Percentiles rank a stretch among this genome's conserved stretches.
phyloP scores from a whole-genome alignment of 225 moss, liverwort and hornwort genomes.

The Physcomitrellopsis africana region DNA sequence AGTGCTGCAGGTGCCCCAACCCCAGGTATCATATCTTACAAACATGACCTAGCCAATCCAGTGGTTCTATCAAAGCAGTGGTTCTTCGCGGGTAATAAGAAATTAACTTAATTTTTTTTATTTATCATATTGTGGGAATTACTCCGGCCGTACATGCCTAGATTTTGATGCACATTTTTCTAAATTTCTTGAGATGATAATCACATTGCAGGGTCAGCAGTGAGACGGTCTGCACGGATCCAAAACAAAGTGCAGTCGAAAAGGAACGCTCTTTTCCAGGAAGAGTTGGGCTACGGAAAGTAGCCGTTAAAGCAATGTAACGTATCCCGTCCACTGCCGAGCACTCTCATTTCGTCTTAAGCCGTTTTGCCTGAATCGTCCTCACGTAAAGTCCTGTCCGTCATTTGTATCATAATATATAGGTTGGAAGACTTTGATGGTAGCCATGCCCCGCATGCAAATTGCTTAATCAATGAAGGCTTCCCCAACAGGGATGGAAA shows the following conservation, averaged over 20 bases:
- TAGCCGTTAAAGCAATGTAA: background rate
- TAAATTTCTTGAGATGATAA: background rate
- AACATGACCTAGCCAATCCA: background rate
- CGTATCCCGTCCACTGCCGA: background rate
- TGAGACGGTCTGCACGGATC: conserved; percentile 56
- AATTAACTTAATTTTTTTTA: background rate
- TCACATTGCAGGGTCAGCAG: conserved; percentile 41
- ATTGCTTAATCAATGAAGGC: conserved; percentile 3
- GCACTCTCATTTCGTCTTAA: background rate
- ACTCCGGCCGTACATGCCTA: too few relatives aligned
- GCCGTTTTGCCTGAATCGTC: background rate
- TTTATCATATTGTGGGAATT: background rate
- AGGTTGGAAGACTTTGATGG: background rate
- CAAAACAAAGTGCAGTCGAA: conserved; percentile 45
- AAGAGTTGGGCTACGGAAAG: conserved; percentile 5
- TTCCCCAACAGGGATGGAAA: background rate
- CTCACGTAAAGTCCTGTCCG: background rate
- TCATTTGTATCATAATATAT: conserved; percentile 34
- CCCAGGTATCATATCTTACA: conserved; percentile 33
- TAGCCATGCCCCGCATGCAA: background rate
- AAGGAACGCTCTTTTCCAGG: conserved; percentile 36
- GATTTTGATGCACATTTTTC: background rate
- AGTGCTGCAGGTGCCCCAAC: conserved; percentile 27
- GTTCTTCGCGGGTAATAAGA: too few relatives aligned
- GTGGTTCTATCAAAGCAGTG: too few relatives aligned